Percentiles rank a stretch among this genome's conserved stretches.
These are phyloP conservation scores for Corinectria fuckeliana DNA, from an alignment of 2,329 filamentous ascomycete genomes.

Conservation along the genomic window DNA sequence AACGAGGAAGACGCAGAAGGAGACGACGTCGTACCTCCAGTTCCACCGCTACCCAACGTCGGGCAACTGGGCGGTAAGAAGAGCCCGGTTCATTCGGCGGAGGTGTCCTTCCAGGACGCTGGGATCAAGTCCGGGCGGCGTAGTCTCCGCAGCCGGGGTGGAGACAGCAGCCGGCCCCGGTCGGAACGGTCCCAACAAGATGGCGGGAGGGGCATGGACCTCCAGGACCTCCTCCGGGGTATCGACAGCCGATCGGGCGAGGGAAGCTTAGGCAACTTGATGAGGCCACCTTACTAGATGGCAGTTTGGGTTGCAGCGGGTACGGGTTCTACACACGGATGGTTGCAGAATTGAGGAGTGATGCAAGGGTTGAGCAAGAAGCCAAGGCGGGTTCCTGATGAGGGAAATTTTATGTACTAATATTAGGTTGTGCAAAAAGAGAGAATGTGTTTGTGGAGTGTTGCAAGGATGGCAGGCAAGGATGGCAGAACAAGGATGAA, in stretches of 20 bases:
- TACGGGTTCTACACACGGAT: background rate
- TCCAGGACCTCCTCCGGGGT: conserved; percentile 56
- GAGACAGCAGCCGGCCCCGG: conserved; percentile 46
- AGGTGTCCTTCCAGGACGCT: conserved; percentile 46
- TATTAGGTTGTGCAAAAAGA: background rate
- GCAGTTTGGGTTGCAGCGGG: background rate
- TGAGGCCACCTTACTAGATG: conserved; percentile 56
- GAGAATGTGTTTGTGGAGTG: background rate
- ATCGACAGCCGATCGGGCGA: conserved; percentile 58
- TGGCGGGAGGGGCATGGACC: conserved; percentile 48
- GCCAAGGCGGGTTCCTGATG: background rate
- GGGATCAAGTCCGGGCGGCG: conserved; percentile 44
- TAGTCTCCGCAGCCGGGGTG: conserved; percentile 51
- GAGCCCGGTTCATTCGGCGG: conserved; percentile 34
- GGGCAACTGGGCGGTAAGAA: conserved; percentile 41
- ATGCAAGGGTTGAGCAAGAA: background rate
- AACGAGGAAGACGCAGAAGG: conserved; percentile 41
- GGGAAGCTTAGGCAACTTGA: conserved; percentile 52
- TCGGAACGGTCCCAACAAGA: conserved; percentile 45
- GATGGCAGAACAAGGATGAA: background rate
- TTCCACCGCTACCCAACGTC: conserved; percentile 59
- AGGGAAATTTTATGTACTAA: conserved; percentile 3
- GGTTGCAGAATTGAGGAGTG: background rate
- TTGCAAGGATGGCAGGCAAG: background rate
- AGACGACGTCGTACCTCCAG: conserved; percentile 57